phyloP scores from a whole-genome alignment of 352 stramenopile genomes.

The Phytopythium cucurbitacearum region DNA sequence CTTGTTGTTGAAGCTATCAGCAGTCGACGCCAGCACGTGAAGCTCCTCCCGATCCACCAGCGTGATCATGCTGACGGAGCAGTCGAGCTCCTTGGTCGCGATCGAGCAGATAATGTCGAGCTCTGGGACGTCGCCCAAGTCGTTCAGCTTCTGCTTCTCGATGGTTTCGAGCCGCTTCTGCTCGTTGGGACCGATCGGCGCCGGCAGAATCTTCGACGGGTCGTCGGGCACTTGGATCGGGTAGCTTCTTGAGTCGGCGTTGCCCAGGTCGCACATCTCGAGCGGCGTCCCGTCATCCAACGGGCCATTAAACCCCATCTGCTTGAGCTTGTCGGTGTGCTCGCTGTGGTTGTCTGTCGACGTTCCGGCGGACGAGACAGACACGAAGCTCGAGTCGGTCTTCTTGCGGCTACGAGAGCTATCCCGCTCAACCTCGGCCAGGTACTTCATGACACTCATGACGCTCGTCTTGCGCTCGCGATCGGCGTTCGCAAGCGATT shows the following conservation, averaged over 20 bases:
- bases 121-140: conserved; percentile 51
- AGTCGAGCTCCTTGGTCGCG: conserved; percentile 47
- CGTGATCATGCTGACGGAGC: conserved; percentile 53
- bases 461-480: conserved; percentile 23
- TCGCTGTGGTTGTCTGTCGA: not conserved
- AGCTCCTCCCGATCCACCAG: conserved; percentile 48
- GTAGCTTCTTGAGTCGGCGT: conserved; percentile 42
- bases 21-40: conserved; percentile 43
- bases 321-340: not conserved
- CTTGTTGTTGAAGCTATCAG: conserved; percentile 9
- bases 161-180: conserved; percentile 41
- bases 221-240: conserved; percentile 30
- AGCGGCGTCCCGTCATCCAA: conserved; percentile 12
- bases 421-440: conserved; percentile 29
- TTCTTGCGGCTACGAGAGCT: not conserved
- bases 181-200: conserved; percentile 40
- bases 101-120: conserved; percentile 68
- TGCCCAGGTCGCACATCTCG: conserved; percentile 39
- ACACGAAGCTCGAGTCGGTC: conserved; percentile 2
- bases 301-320: conserved; percentile 3
- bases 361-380: not conserved
- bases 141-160: conserved; percentile 32
- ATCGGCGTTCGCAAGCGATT: conserved; percentile 24
- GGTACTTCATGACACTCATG: conserved; percentile 40
- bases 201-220: conserved; percentile 17